Percentiles rank a stretch among this genome's conserved stretches.
Conservation (phyloP, 148 eudicot genomes). For the Heliamphora exappendiculata region DNA sequence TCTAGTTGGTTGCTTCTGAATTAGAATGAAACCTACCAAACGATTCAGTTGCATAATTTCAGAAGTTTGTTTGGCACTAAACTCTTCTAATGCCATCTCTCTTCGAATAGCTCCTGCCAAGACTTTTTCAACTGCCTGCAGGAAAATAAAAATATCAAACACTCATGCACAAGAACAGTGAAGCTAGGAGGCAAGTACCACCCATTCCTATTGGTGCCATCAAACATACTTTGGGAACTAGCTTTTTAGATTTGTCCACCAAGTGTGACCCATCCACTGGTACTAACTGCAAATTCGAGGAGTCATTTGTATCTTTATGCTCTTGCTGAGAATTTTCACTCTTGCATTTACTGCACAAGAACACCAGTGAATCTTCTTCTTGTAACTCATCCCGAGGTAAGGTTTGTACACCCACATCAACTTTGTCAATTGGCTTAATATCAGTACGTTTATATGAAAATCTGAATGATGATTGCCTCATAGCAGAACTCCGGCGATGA, state of each 20-base stretch:
- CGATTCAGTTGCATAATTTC: conserved; percentile 86
- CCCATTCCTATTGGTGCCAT: not conserved
- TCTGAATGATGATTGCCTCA: conserved; percentile 65
- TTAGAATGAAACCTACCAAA: conserved; percentile 43
- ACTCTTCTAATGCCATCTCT: conserved; percentile 95
- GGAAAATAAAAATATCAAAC: conserved; percentile 12
- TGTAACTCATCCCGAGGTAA: conserved; percentile 27
- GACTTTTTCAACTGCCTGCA: conserved; percentile 92
- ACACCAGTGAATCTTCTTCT: conserved; percentile 24
- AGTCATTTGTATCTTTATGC: conserved; percentile 31
- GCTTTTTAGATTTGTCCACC: conserved; percentile 45
- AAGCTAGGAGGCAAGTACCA: not conserved
- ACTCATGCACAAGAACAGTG: not conserved
- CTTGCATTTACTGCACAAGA: conserved; percentile 66
- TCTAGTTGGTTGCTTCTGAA: not conserved
- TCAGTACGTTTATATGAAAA: conserved; percentile 65
- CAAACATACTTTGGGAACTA: conserved; percentile 74
- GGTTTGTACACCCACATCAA: conserved; percentile 85
- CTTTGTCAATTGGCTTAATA: conserved; percentile 47
- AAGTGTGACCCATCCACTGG: conserved; percentile 47
- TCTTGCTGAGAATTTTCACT: conserved; percentile 29
- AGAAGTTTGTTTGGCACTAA: conserved; percentile 63
- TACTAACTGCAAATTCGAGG: conserved; percentile 63
- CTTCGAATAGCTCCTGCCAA: conserved; percentile 94
- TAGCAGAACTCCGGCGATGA: conserved; percentile 56